phyloP scores from a whole-genome alignment of 2,329 filamentous ascomycete species.

The Raffaelea arxii region DNA sequence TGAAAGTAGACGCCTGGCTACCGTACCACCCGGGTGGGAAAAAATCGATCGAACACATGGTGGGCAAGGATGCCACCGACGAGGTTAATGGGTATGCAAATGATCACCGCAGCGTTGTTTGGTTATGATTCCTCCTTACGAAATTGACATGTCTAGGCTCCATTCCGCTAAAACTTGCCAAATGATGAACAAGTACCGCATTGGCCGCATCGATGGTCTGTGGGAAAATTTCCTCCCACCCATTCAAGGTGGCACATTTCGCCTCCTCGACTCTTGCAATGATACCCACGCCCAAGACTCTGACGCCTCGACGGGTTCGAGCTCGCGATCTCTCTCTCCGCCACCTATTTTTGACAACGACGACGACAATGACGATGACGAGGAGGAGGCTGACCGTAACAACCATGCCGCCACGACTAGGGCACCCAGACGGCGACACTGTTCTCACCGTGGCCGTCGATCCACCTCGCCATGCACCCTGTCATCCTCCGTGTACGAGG shows the following conservation, averaged over 20 bases:
- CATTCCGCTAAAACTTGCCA: slow-evolving; percentile 70
- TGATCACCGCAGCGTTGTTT: not conserved
- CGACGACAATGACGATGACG: slow-evolving; percentile 12
- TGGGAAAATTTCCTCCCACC: slow-evolving; percentile 89
- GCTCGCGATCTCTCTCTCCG: slow-evolving; percentile 26
- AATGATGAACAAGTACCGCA: slow-evolving; percentile 72
- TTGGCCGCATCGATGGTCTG: slow-evolving; percentile 68
- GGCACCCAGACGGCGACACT: not conserved
- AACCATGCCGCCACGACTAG: not conserved
- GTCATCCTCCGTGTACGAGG: slow-evolving; percentile 33
- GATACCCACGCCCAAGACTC: slow-evolving; percentile 24
- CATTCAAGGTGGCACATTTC: slow-evolving; percentile 79
- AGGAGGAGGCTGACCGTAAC: not conserved
- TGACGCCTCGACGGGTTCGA: slow-evolving; percentile 4
- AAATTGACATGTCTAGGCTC: slow-evolving; percentile 43
- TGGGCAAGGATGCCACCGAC: slow-evolving; percentile 87
- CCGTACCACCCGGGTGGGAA: slow-evolving; percentile 87
- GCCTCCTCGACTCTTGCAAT: slow-evolving; percentile 22
- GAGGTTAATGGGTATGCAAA: slow-evolving; percentile 74
- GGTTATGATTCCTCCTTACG: not conserved
- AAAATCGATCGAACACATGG: slow-evolving; percentile 85
- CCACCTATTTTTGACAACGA: slow-evolving; percentile 39
- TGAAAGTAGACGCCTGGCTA: slow-evolving; percentile 84
- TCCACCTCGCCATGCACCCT: slow-evolving; percentile 51
- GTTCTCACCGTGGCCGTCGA: slow-evolving; percentile 6